phyloP scores from a whole-genome alignment of 1,139 yeast genomes.

The Chernovozyma aurita region DNA sequence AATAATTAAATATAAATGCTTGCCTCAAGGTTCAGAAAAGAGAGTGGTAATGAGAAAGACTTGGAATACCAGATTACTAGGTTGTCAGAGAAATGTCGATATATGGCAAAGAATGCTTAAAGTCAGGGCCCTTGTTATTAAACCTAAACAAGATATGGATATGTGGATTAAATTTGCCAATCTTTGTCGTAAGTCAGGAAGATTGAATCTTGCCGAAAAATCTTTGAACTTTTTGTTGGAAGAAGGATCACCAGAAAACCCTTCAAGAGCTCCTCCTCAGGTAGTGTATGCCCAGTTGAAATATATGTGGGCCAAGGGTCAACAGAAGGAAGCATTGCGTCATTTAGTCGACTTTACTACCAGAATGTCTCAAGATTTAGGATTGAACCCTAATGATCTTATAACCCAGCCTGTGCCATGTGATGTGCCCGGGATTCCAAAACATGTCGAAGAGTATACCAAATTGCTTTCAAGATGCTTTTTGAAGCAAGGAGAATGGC shows the following conservation, averaged over 20 bases:
- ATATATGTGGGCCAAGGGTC: conserved; percentile 96
- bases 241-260: conserved; percentile 53
- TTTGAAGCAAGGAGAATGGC: conserved; percentile 98
- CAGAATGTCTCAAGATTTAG: conserved; percentile 83
- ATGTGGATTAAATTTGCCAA: conserved; percentile 99
- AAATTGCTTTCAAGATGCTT: conserved; percentile 87
- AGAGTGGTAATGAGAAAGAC: conserved; percentile 79
- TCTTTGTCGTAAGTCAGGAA: conserved; percentile 87
- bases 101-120: conserved; percentile 97
- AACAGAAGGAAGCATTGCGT: conserved; percentile 77
- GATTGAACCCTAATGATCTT: conserved; percentile 73
- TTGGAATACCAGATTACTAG: conserved; percentile 88
- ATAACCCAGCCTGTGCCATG: conserved; percentile 85
- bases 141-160: conserved; percentile 95
- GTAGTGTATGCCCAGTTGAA: conserved; percentile 96
- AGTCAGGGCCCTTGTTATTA: conserved; percentile 87
- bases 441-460: conserved; percentile 81
- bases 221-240: conserved; percentile 75
- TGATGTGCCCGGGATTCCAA: conserved; percentile 67
- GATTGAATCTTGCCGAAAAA: conserved; percentile 89
- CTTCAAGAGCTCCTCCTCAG: conserved; percentile 86
- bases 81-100: conserved; percentile 95
- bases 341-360: conserved; percentile 89
- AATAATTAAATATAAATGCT: conserved; percentile 79
- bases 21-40: conserved; percentile 79